Evolutionary conservation across 2,329 filamentous ascomycete species (phyloP), one percentile per base, ranked within the genome.

Genomic region (Diaporthe capsici): DNA sequence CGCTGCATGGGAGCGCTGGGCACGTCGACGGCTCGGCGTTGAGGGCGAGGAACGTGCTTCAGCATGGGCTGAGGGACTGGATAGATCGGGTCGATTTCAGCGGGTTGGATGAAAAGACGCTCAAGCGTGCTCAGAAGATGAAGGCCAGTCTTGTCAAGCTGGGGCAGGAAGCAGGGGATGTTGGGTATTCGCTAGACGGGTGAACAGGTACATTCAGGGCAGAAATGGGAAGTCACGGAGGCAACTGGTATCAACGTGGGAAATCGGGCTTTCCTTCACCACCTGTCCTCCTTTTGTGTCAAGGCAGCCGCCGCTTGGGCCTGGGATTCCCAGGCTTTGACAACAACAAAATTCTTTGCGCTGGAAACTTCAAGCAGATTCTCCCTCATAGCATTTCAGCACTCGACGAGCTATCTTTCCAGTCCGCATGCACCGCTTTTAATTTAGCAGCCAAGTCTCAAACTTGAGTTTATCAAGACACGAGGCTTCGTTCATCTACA

Each of bases 1-100:
- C 92, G 68, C 83, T 94, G 78, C 92, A 94, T 82, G 92, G 92
- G 8, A 93, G 90, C 75, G 92, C 93, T 72, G 92, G 92, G 1
- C 88, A 92, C 78, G 85, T 85, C 1, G 85, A 84, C 4, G 91
- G 89, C 0, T 89, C 89, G 75, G 82, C 80, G 53, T 83, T 90
- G 75, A 84, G 92, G 75, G 92, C 92, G 61, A 87, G 92, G 74
- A 94, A 94, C 82, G 92, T 94, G 76, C 82, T 94, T 79, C 92
- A 94, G 86, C 92, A 94, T 83, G 93, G 91, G 1, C 86, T 94
- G 53, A 91, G 91, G 5, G 85, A 84, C 47, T 94, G 91, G 91
- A 91, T 93, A 22, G 86, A 87, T 55, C 80, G 85, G 39, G 89
- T 90, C 75, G 87, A 92, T 80, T 89, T 94, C 73, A 85, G 84